Evolutionary conservation across 1,284 basidiomycete genomes (phyloP), one percentile per base, ranked within the genome.

Genomic region (Xanthoconium separans): DNA sequence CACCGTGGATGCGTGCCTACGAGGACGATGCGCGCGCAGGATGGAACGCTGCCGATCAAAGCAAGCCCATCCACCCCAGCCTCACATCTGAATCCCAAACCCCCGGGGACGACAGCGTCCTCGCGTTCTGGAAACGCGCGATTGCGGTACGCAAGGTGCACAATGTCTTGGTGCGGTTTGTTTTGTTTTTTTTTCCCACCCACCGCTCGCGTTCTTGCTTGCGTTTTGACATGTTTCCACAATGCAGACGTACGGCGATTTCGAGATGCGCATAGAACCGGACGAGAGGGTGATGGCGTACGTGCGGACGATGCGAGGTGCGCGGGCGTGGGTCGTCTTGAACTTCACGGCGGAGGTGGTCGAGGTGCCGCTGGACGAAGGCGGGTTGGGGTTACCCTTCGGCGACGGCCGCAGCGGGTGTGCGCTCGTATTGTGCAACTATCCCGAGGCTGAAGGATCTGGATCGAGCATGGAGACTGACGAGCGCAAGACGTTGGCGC

Each of bases 1-100:
- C 70, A 13, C 85, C 89, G 0, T 92, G 88, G 89, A 91, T 91
- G 87, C 75, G 84, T 13, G 81, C 87, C 10, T 85, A 89, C 61
- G 85, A 88, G 42, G 85, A 90, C 61, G 87, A 84, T 63, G 57
- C 60, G 0, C 58, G 55, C 16, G 61, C 69, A 3, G 62, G 58
- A 0, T 88, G 85, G 79, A 91, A 91, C 64, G 85, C 77, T 9
- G 75, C 69, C 2, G 69, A 60, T 44, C 34, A 33, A 13, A 57
- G 30, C 55, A 15, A 39, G 5, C 1, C 8, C 3, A 31, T 16
- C 0, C 78, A 27, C 20, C 7, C 27, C 27, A 27, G 3, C 7
- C 27, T 27, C 27, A 6, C 27, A 2, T 27, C 27, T 27, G 27
- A 27, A 37, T n/a, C 36, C 1, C 36, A 37, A 37, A 10, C 9